phyloP scores from a whole-genome alignment of 768 basidiomycete genomes.

The Tephrocybe sp. region DNA sequence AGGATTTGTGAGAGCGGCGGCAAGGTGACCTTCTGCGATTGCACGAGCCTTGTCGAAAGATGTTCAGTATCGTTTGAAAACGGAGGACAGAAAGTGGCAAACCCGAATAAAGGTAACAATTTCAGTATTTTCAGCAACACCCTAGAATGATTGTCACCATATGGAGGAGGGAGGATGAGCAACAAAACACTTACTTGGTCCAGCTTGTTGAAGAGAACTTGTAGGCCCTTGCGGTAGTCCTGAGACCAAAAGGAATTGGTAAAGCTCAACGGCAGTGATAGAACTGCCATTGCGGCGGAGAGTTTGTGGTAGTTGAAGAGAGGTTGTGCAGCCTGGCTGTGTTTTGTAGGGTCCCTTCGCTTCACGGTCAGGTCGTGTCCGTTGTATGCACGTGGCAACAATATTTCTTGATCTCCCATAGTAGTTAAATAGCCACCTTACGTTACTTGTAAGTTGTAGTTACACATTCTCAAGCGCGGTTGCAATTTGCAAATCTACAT shows the following conservation, averaged over 20 bases:
- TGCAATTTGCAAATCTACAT: too few species aligned
- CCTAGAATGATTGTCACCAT: conserved; percentile 40
- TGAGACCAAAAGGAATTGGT: conserved; percentile 95
- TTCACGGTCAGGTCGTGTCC: conserved; percentile 2
- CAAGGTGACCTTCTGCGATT: conserved; percentile 64
- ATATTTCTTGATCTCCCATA: background rate
- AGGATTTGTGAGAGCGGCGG: conserved; percentile 52
- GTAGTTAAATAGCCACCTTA: background rate
- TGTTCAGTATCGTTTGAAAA: conserved; percentile 1
- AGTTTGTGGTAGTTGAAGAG: conserved; percentile 2
- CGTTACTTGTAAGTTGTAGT: too few species aligned
- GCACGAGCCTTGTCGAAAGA: conserved; percentile 61
- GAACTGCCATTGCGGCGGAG: conserved; percentile 63
- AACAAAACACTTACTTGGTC: conserved; percentile 55
- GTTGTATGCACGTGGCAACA: conserved; percentile 9
- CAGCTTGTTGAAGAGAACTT: conserved; percentile 72
- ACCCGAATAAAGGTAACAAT: conserved; percentile 82
- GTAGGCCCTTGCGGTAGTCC: conserved; percentile 82
- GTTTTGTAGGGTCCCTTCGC: background rate
- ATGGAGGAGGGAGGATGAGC: conserved; percentile 10
- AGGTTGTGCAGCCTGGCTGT: conserved; percentile 6
- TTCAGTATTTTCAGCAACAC: conserved; percentile 80
- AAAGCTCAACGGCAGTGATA: conserved; percentile 87
- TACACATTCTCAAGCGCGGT: too few species aligned
- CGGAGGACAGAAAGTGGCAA: conserved; percentile 22